phyloP scores from a whole-genome alignment of 768 basidiomycete genomes.

The Leccinum aurantiacum region DNA sequence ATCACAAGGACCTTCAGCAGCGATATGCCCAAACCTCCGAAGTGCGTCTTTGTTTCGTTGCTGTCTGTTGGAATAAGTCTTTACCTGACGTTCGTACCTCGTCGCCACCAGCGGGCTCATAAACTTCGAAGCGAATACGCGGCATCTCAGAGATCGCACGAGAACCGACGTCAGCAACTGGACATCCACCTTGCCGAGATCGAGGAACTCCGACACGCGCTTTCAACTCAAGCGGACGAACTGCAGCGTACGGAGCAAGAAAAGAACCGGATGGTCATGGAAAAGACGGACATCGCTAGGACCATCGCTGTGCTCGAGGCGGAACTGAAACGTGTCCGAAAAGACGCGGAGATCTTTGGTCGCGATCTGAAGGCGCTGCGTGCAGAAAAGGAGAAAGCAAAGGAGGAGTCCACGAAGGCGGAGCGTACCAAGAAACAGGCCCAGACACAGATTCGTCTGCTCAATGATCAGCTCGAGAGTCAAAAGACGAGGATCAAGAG shows the following conservation, averaged over 20 bases:
- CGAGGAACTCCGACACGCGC: slow-evolving; percentile 68
- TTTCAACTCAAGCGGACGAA: slow-evolving; percentile 59
- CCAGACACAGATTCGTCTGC: slow-evolving; percentile 60
- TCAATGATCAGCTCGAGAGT: slow-evolving; percentile 64
- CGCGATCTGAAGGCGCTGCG: slow-evolving; percentile 70
- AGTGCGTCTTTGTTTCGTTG: background rate
- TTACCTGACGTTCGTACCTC: background rate
- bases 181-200: slow-evolving; percentile 72
- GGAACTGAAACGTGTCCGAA: slow-evolving; percentile 72
- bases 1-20: slow-evolving; percentile 48
- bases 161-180: slow-evolving; percentile 69
- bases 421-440: slow-evolving; percentile 68
- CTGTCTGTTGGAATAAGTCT: background rate
- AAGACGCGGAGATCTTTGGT: slow-evolving; percentile 77
- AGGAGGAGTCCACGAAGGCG: slow-evolving; percentile 54
- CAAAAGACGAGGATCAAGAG: slow-evolving; percentile 43
- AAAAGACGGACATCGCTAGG: slow-evolving; percentile 63
- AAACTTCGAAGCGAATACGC: slow-evolving; percentile 62
- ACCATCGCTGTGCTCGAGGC: slow-evolving; percentile 69
- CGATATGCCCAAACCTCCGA: background rate
- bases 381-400: slow-evolving; percentile 63
- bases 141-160: slow-evolving; percentile 63
- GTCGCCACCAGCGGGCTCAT: slow-evolving; percentile 50
- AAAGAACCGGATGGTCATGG: slow-evolving; percentile 57
- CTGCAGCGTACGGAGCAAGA: slow-evolving; percentile 65